Conservation (phyloP, 768 basidiomycete species). For the Strobilomyces echinocephalus region DNA sequence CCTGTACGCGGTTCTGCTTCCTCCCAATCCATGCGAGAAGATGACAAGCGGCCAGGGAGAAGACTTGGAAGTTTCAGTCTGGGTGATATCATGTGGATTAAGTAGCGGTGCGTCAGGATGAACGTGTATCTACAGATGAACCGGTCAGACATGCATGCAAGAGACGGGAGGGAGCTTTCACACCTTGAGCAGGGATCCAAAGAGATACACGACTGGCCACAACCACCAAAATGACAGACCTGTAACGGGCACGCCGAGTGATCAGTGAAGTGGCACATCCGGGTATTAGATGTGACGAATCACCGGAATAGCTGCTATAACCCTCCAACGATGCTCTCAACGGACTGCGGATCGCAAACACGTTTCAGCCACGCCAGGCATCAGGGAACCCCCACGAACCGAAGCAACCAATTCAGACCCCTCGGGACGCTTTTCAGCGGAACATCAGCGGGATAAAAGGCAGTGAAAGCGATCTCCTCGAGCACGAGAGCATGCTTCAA, state of each 20-base stretch:
- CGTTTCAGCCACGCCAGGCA: neutral
- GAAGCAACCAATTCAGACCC: conserved; percentile 53
- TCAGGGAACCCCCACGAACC: conserved; percentile 34
- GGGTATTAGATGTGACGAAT: neutral
- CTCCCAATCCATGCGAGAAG: conserved; percentile 82
- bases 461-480: conserved; percentile 60
- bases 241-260: neutral
- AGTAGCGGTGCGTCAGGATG: conserved; percentile 53
- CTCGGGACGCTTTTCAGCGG: conserved; percentile 24
- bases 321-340: conserved; percentile 43
- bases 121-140: conserved; percentile 46
- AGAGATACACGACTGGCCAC: conserved; percentile 49
- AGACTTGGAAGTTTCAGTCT: conserved; percentile 4
- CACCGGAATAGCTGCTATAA: conserved; percentile 47
- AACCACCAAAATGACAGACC: conserved; percentile 28
- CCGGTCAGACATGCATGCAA: neutral
- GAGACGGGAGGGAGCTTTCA: neutral
- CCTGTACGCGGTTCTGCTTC: conserved; percentile 69
- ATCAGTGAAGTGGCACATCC: neutral
- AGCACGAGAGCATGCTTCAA: conserved; percentile 45
- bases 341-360: conserved; percentile 29
- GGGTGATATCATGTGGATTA: conserved; percentile 13
- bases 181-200: conserved; percentile 47
- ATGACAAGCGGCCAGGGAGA: conserved; percentile 72
- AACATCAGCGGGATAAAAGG: conserved; percentile 57